Evolutionary conservation across 2,329 filamentous ascomycete species (phyloP).

Genomic region (Chalara sp.): DNA sequence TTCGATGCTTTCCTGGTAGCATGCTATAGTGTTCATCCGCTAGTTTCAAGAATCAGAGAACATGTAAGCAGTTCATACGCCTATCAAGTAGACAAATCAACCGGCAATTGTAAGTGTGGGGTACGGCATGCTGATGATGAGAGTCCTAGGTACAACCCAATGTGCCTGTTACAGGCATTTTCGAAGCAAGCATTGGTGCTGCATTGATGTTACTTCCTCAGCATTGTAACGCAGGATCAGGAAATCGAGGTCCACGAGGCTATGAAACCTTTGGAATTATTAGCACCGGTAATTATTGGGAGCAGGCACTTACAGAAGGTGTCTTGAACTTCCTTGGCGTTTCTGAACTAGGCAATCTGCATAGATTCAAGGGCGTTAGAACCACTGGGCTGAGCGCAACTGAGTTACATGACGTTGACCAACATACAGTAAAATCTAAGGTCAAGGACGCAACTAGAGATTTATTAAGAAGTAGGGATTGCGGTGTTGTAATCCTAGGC

Average conservation of each 20-base stretch:
- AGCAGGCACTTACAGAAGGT: constrained; percentile 60
- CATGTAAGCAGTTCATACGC: constrained; percentile 22
- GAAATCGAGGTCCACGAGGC: too few relatives aligned
- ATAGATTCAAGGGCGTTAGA: constrained; percentile 68
- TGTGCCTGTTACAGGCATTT: constrained; percentile 70
- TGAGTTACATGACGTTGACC: constrained; percentile 66
- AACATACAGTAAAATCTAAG: constrained; percentile 55
- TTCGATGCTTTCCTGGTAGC: constrained; percentile 80
- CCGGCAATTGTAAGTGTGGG: too few relatives aligned
- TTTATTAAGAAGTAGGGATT: constrained; percentile 49
- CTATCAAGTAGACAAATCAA: too few relatives aligned
- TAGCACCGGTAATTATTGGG: constrained; percentile 81
- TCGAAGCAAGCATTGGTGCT: constrained; percentile 69
- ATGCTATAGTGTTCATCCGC: constrained; percentile 79
- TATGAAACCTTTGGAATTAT: constrained; percentile 69
- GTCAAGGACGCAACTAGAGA: constrained; percentile 64
- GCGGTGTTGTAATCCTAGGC: constrained; percentile 71
- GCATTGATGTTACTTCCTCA: constrained; percentile 3
- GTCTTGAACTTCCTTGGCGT: constrained; percentile 57
- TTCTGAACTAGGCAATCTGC: constrained; percentile 16
- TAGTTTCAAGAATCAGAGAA: constrained; percentile 44
- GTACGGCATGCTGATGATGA: too few relatives aligned
- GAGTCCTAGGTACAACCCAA: constrained; percentile 11
- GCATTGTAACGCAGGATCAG: too few relatives aligned
- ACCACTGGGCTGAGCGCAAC: constrained; percentile 75